Base-by-base conservation (phyloP, 371 early-diverging fungal genomes). In the Mortierella sp. region DNA sequence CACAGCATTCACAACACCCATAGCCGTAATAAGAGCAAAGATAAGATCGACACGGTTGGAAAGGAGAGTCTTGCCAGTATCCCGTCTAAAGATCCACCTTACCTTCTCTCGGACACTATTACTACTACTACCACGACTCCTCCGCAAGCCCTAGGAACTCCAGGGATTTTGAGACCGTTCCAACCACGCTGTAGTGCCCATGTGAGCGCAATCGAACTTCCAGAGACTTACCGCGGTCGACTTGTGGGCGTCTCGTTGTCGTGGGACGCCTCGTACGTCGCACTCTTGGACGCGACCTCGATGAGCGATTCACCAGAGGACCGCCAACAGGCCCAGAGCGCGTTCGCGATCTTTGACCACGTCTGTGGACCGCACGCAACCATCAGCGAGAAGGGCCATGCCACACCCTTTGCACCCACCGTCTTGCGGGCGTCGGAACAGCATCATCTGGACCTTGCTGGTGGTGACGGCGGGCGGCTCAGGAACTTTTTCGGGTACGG, bases 401-500 rank as follows among this genome's bases (percentile, higher is more conserved):
- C 5, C 34, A 31, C 31, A 29, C 55, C 31, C 5, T 55, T 55
- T 19, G 14, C 16, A 11, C 7, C 55, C 6, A 55, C 55, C 13
- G 55, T 55, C 16, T 19, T 55, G 14, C 29, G 31, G 26, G 4
- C 55, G 0, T 55, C 55, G 5, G 55, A 55, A 31, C 13, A 31
- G 19, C 55, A 55, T 8, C 55, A 55, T 8, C 55, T 55, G 7
- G 55, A 55, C 34, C 19, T 55, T 10, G 16, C 55, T 55, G 55
- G 31, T 1, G 19, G 31, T 8, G 45, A 10, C 14, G 55, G 26
- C 10, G 14, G 19, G 29, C 31, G 67, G 8, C 48, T 67, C 48
- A 10, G 24, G n/a, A 67, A 67, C 34, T 67, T 67, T 67, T 44
- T 48, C 50, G 67, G 67, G 0, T 44, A 44, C 13, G 67, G 50